Evolutionary conservation across 129 eudicot species (phyloP).

Genomic region (Centrapalus pauciflorus): DNA sequence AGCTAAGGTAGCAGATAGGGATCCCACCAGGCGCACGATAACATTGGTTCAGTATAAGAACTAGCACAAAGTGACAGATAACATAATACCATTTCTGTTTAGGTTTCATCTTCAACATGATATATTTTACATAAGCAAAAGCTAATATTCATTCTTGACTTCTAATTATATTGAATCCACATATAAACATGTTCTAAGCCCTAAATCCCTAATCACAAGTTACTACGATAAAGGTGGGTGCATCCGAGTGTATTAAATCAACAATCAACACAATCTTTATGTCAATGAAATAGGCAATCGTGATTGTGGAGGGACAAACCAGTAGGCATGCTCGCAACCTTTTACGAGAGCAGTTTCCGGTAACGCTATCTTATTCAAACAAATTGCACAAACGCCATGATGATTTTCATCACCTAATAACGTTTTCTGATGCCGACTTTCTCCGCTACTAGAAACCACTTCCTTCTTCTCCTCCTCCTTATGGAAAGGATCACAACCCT

Average conservation of each 20-base stretch:
- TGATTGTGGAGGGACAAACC: slow-evolving; percentile 48
- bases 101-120: not conserved
- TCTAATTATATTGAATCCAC: not conserved
- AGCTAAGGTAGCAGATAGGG: too few species aligned
- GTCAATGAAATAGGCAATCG: not conserved
- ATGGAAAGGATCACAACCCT: slow-evolving; percentile 22
- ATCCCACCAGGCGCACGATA: too few species aligned
- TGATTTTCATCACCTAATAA: slow-evolving; percentile 27
- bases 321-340: slow-evolving; percentile 99
- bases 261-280: not conserved
- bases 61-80: not conserved
- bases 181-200: too few species aligned
- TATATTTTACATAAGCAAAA: not conserved
- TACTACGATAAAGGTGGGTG: not conserved
- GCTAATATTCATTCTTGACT: not conserved
- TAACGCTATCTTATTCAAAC: slow-evolving; percentile 75
- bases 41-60: not conserved
- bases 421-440: slow-evolving; percentile 2
- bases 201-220: not conserved
- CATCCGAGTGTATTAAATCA: not conserved
- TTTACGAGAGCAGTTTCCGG: slow-evolving; percentile 92
- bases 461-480: slow-evolving; percentile 13
- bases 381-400: slow-evolving; percentile 80
- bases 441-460: slow-evolving; percentile 20
- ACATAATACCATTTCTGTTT: not conserved